Evolutionary conservation across 1,284 basidiomycete species (phyloP).

Genomic region (Cutaneotrichosporon sp.): DNA sequence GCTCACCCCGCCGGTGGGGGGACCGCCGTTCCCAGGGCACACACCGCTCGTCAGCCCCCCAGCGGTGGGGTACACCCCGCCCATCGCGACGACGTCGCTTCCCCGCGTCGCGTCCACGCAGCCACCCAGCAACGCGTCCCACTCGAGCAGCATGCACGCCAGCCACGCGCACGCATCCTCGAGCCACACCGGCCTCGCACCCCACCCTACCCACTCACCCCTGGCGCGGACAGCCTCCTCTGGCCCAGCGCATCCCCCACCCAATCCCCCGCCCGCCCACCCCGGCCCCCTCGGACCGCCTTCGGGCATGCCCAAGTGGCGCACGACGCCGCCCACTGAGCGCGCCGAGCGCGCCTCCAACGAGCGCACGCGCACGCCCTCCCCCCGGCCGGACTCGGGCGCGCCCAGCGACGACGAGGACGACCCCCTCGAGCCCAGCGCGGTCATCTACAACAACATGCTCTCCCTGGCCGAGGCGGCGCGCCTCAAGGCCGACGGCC

Average conservation of each 20-base stretch:
- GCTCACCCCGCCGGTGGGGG: background rate
- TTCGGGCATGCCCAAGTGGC: background rate
- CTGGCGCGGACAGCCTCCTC: too few species aligned
- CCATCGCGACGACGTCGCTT: background rate
- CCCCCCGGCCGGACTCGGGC: background rate
- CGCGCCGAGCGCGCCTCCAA: background rate
- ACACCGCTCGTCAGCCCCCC: background rate
- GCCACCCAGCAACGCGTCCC: background rate
- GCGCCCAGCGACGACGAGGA: slow-evolving; percentile 32
- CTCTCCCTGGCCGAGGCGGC: slow-evolving; percentile 51
- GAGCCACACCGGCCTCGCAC: background rate
- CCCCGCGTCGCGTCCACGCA: background rate
- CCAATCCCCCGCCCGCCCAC: background rate
- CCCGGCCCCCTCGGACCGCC: background rate
- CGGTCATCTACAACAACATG: slow-evolving; percentile 48
- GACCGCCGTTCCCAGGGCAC: background rate
- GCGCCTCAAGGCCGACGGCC: slow-evolving; percentile 41
- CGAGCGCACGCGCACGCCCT: background rate
- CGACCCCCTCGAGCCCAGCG: slow-evolving; percentile 33
- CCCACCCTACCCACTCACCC: background rate
- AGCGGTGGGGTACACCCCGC: background rate
- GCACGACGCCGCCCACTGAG: background rate
- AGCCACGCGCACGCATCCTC: too few species aligned
- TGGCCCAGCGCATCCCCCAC: background rate
- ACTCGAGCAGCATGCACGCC: background rate